Conservation (phyloP, 345 rosid genomes). For the Rhizophora apiculata region DNA sequence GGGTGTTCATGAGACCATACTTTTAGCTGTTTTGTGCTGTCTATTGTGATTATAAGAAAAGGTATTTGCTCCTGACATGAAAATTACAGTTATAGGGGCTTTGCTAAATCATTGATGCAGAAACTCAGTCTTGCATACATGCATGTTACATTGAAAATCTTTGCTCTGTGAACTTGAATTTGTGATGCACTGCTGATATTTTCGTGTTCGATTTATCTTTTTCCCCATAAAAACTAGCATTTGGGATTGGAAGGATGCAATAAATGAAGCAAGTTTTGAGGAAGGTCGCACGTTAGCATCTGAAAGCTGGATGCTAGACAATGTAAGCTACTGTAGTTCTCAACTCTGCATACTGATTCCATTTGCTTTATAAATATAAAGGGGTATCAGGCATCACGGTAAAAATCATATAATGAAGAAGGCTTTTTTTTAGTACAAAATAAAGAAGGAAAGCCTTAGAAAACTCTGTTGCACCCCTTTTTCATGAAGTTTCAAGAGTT, state of each 20-base stretch:
- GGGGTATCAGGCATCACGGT: too few species aligned
- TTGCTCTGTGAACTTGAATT: background rate
- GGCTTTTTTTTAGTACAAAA: too few species aligned
- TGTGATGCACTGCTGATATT: background rate
- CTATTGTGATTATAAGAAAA: background rate
- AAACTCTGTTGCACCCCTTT: too few species aligned
- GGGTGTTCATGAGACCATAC: background rate
- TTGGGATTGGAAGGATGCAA: conserved; percentile 79
- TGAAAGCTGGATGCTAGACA: conserved; percentile 61
- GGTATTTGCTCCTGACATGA: background rate
- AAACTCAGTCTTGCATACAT: background rate
- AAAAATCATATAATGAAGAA: too few species aligned
- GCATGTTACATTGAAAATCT: background rate
- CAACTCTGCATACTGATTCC: too few species aligned
- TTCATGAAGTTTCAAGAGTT: too few species aligned
- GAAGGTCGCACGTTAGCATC: conserved; percentile 86
- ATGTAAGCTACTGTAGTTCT: conserved; percentile 34
- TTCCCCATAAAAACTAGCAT: conserved; percentile 32
- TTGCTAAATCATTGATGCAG: background rate
- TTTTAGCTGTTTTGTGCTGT: background rate
- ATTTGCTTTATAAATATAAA: too few species aligned
- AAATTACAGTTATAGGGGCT: background rate
- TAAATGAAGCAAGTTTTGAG: conserved; percentile 51
- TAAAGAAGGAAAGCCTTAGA: too few species aligned
- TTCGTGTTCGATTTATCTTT: background rate